Base-by-base conservation (phyloP, 1,284 basidiomycete species). In the Mycena citricolor region DNA sequence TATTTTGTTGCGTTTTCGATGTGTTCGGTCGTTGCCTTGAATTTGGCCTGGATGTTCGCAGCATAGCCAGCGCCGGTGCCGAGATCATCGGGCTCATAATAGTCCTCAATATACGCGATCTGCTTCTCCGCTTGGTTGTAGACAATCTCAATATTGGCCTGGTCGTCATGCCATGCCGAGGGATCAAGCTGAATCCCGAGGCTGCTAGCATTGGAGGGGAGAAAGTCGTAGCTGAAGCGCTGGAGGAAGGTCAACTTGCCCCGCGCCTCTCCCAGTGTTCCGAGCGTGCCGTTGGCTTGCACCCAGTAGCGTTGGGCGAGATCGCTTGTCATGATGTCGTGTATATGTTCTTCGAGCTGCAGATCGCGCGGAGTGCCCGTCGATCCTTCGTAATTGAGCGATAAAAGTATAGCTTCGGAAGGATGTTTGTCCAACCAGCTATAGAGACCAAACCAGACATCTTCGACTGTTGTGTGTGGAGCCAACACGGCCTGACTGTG, bases 161-260 rank as follows among this genome's bases (percentile, higher is more conserved):
- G 61, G 42, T 74, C 73, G 46, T 69, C 70, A 2, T 65, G 66
- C 72, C 71, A 73, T 3, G 64, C 59, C 7, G 45, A 51, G 0
- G 61, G 59, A n/a, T 64, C 61, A 5, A 74, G 65, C 25, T 62
- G 62, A 25, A 74, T 73, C 13, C 71, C 72, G 35, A 71, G 62
- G 19, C 67, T 62, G 16, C 62, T 60, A 8, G 61, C 54, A 5
- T 60, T 55, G 6, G 61, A 48, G 3, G 69, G 65, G 14, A 74
- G 63, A 16, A 69, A 61, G 23, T 58, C 47, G 45, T 67, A 73
- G 17, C 58, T 52, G 52, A 65, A 72, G 8, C 71, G 65, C 51
- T 72, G 69, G 19, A 74, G 61, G 19, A 73, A 65, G 6, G 65
- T 69, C 3, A 73, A 57, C 51, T 71, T 73, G n/a, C 71, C 71